Evolutionary conservation across 148 eudicot genomes (phyloP).

Genomic region (Rhododendron vialii): DNA sequence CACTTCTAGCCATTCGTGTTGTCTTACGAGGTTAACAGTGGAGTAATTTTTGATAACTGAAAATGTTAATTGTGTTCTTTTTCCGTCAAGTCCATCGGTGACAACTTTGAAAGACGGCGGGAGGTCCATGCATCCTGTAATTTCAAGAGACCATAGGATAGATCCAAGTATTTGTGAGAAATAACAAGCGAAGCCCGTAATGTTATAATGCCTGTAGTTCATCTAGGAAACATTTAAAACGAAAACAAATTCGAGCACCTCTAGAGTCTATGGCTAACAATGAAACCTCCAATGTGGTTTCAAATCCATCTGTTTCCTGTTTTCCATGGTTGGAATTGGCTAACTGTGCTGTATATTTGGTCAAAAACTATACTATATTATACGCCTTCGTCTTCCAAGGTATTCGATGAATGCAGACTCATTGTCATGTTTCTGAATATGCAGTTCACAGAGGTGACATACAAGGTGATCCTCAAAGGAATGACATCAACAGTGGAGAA

Average conservation of each 20-base stretch:
- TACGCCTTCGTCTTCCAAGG: not conserved
- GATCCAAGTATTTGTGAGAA: not conserved
- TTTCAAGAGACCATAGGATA: not conserved
- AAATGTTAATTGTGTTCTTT: not conserved
- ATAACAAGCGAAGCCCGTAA: not conserved
- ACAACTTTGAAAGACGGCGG: not conserved
- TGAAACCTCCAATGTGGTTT: not conserved
- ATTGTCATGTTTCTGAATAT: constrained; percentile 1
- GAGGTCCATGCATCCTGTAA: not conserved
- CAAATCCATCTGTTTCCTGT: not conserved
- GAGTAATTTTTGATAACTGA: not conserved
- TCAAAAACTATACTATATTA: too few species aligned
- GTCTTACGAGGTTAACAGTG: not conserved
- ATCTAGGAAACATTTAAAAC: not conserved
- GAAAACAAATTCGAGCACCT: not conserved
- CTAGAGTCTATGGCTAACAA: not conserved
- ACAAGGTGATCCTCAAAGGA: constrained; percentile 66
- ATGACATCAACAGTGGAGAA: constrained; percentile 59
- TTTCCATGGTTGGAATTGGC: not conserved
- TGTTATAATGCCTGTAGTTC: not conserved
- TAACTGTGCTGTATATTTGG: not conserved
- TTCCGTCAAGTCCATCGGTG: not conserved
- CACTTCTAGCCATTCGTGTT: not conserved
- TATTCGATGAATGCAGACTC: not conserved
- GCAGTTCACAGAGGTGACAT: constrained; percentile 85